Evolutionary conservation across 352 stramenopile species (phyloP).

Genomic region (Thalassiosira mediterranea): DNA sequence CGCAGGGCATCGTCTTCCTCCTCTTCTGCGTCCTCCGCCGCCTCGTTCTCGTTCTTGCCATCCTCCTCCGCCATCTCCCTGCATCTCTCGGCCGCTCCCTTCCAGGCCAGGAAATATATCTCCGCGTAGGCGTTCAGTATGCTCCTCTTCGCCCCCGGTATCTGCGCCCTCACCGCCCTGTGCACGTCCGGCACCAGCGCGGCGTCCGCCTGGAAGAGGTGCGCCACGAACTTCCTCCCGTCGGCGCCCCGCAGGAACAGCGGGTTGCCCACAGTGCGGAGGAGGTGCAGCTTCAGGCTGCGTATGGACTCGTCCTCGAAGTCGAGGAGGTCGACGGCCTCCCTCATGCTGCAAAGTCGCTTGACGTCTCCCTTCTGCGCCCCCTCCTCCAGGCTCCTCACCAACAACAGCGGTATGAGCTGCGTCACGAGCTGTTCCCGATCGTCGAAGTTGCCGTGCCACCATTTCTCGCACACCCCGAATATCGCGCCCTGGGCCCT

Average conservation of each 20-base stretch:
- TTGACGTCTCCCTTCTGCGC: constrained; percentile 64
- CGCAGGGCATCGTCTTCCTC: constrained; percentile 29
- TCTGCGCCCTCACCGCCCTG: constrained; percentile 67
- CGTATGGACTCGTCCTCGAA: constrained; percentile 67
- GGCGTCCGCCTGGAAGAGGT: constrained; percentile 70
- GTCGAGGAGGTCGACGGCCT: constrained; percentile 71
- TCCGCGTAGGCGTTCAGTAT: constrained; percentile 73
- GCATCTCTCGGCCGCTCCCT: constrained; percentile 32
- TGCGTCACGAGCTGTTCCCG: constrained; percentile 65
- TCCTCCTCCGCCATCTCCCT: background rate
- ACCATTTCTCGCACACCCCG: constrained; percentile 73
- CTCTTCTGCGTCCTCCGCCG: constrained; percentile 15
- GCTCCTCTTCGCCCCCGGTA: constrained; percentile 61
- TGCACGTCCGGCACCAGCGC: constrained; percentile 69
- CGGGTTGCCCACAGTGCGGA: constrained; percentile 66
- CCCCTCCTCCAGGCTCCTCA: constrained; percentile 50
- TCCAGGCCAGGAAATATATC: constrained; percentile 84
- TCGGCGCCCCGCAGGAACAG: constrained; percentile 75
- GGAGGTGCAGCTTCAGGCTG: constrained; percentile 54
- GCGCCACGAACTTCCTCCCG: constrained; percentile 75
- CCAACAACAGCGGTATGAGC: constrained; percentile 67
- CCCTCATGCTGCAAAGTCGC: constrained; percentile 59
- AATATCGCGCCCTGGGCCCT: constrained; percentile 57
- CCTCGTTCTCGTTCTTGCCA: constrained; percentile 15
- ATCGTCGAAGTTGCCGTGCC: constrained; percentile 61